phyloP scores from a whole-genome alignment of 2,329 filamentous ascomycete genomes.

The Chrysoporthe austroafricana region DNA sequence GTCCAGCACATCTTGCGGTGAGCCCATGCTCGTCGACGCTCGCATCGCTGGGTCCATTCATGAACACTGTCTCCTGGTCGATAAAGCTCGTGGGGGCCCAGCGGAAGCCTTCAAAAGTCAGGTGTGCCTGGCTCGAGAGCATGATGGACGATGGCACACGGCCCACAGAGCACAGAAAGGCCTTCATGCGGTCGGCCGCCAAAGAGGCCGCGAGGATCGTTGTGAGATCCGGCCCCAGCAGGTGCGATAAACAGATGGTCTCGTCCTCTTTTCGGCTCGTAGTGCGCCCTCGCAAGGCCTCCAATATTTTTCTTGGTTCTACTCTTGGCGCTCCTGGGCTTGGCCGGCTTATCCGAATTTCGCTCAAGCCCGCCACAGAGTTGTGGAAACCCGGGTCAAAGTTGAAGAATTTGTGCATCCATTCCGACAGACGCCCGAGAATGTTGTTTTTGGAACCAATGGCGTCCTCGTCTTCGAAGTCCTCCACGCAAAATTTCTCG shows the following conservation, averaged over 20 bases:
- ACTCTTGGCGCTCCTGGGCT: background rate
- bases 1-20: background rate
- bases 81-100: background rate
- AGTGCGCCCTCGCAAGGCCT: background rate
- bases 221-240: background rate
- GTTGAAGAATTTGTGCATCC: background rate
- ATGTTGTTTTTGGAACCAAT: background rate
- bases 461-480: background rate
- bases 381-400: background rate
- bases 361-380: background rate
- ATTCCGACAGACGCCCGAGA: background rate
- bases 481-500: background rate
- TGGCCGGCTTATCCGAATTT: background rate
- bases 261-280: background rate
- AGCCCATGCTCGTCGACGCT: background rate
- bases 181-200: background rate
- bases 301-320: background rate
- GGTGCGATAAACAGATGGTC: background rate
- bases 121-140: background rate
- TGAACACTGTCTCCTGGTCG: background rate
- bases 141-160: background rate
- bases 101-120: background rate
- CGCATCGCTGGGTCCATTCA: background rate
- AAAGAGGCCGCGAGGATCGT: background rate
- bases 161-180: background rate